Conservation (phyloP, 108 stramenopile genomes). For the Cyclostephanos tholiformis region DNA sequence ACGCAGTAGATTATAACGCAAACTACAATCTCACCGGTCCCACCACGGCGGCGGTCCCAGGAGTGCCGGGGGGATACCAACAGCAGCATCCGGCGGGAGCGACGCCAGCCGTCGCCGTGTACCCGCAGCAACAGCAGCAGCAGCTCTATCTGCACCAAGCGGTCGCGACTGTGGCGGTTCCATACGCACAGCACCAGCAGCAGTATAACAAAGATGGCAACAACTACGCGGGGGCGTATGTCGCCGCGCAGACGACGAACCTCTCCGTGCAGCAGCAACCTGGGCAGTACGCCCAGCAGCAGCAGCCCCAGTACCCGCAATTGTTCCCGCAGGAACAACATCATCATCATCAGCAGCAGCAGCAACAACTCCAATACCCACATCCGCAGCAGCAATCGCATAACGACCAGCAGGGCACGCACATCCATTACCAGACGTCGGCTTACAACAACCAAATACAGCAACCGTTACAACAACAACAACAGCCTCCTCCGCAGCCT, state of each 20-base stretch:
- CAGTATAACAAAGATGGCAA: not conserved
- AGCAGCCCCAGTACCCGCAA: constrained; percentile 19
- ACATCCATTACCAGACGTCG: not conserved
- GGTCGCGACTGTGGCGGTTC: not conserved
- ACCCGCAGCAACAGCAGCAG: constrained; percentile 22
- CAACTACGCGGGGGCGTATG: not conserved
- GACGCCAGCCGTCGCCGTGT: not conserved
- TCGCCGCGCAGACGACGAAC: not conserved
- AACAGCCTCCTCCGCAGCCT: not conserved
- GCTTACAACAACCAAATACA: not conserved
- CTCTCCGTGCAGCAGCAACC: not conserved
- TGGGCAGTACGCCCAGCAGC: not conserved
- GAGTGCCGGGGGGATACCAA: constrained; percentile 1
- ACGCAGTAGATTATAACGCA: not conserved
- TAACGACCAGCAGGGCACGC: too few relatives aligned
- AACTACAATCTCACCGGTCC: not conserved
- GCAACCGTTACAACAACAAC: constrained; percentile 7
- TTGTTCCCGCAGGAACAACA: constrained; percentile 5
- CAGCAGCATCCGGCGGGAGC: constrained; percentile 13
- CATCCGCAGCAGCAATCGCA: not conserved
- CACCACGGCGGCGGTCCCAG: not conserved
- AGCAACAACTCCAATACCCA: not conserved
- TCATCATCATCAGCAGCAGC: constrained; percentile 29
- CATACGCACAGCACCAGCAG: not conserved
- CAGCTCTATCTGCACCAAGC: not conserved